Conservation (phyloP, 345 rosid genomes). For the Acer saccharum region DNA sequence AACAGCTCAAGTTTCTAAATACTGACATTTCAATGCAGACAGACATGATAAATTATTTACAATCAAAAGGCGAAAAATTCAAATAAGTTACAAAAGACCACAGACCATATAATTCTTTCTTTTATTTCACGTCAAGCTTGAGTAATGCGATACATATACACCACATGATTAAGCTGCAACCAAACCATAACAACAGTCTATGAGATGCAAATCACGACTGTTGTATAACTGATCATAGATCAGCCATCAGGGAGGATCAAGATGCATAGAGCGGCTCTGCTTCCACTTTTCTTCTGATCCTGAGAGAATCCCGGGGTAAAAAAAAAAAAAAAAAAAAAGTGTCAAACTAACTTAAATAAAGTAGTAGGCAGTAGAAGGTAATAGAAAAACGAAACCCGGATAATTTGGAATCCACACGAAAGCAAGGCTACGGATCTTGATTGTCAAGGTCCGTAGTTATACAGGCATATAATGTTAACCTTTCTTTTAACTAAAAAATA, state of each 20-base stretch:
- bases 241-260: constrained; percentile 21
- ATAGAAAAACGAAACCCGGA: not conserved
- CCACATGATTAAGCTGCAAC: not conserved
- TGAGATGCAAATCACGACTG: constrained; percentile 6
- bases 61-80: not conserved
- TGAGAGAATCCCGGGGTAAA: constrained; percentile 24
- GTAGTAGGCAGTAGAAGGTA: not conserved
- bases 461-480: not conserved
- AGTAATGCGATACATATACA: not conserved
- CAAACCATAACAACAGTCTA: not conserved
- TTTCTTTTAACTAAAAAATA: not conserved
- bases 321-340: not conserved
- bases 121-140: not conserved
- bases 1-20: not conserved
- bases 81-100: not conserved
- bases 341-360: not conserved
- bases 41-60: not conserved
- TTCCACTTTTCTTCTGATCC: constrained; percentile 78
- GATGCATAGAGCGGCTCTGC: constrained; percentile 76
- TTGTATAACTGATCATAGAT: not conserved
- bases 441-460: not conserved
- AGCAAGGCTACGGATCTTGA: not conserved
- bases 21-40: not conserved
- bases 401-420: not conserved
- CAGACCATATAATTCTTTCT: not conserved